Percentiles rank a stretch among this genome's conserved stretches.
Evolutionary conservation across 306 rosid genomes (phyloP).

Genomic region (Glycine soja): DNA sequence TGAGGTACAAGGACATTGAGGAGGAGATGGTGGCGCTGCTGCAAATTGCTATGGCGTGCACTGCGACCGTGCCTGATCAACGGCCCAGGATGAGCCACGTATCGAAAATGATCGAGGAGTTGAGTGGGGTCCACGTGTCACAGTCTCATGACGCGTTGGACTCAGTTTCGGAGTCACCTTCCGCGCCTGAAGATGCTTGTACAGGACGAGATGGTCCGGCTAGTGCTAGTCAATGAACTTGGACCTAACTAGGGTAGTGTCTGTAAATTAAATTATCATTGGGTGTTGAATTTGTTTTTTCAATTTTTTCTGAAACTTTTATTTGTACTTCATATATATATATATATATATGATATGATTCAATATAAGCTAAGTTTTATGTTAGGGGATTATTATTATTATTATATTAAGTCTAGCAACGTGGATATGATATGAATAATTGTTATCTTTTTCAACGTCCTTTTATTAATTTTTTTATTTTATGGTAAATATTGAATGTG

Average conservation of each 20-base stretch:
- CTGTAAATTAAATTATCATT: slow-evolving; percentile 38
- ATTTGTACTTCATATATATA: no score
- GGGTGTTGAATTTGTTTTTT: no score
- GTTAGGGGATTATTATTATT: not conserved
- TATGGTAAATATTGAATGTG: no score
- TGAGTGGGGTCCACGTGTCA: slow-evolving; percentile 65
- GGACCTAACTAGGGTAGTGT: no score
- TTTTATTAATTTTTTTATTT: no score
- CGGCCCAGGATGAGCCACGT: slow-evolving; percentile 89
- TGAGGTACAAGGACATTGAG: slow-evolving; percentile 90
- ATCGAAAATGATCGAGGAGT: slow-evolving; percentile 79
- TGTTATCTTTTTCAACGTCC: no score
- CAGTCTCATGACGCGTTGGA: slow-evolving; percentile 54
- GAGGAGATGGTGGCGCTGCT: slow-evolving; percentile 93
- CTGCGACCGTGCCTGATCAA: slow-evolving; percentile 63
- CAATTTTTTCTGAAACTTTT: not conserved
- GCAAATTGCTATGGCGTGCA: slow-evolving; percentile 73
- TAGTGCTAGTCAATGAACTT: slow-evolving; percentile 24
- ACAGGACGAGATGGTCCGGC: slow-evolving; percentile 33
- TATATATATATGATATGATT: no score
- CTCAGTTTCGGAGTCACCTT: slow-evolving; percentile 56
- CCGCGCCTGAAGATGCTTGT: slow-evolving; percentile 65
- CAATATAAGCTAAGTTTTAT: not conserved
- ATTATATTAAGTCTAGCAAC: not conserved
- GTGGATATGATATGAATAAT: no score